These are phyloP conservation scores for Podila horticola DNA, from an alignment of 192 early-diverging fungal genomes.

Conservation along the genomic window DNA sequence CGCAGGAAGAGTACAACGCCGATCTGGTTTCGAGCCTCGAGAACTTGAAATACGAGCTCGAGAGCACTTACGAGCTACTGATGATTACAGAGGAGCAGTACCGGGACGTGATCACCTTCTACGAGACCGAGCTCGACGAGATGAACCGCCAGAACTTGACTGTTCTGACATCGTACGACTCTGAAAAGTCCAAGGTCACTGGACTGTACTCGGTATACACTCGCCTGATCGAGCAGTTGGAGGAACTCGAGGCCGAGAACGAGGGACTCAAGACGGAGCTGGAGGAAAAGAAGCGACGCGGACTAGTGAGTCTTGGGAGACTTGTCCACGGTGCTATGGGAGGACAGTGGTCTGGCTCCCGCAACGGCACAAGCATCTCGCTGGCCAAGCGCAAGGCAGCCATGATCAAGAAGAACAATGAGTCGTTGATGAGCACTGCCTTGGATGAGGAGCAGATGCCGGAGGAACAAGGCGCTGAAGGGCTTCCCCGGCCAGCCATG, in stretches of 20 bases:
- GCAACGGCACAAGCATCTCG: conserved; percentile 24
- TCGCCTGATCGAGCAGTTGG: conserved; percentile 43
- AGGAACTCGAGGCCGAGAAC: conserved; percentile 54
- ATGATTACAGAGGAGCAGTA: conserved; percentile 56
- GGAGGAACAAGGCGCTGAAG: not conserved
- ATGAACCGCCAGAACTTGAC: conserved; percentile 49
- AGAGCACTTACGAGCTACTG: conserved; percentile 60
- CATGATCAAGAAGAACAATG: conserved; percentile 12
- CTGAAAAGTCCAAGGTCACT: conserved; percentile 51
- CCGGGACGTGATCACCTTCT: conserved; percentile 48
- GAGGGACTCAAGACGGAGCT: conserved; percentile 48
- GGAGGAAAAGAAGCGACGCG: conserved; percentile 49
- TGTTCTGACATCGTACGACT: conserved; percentile 45
- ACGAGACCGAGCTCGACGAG: conserved; percentile 48
- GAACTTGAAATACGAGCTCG: conserved; percentile 53
- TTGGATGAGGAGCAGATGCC: conserved; percentile 29
- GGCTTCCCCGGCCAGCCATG: conserved; percentile 29
- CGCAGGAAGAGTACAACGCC: conserved; percentile 40
- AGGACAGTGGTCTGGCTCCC: conserved; percentile 36
- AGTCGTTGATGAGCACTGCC: conserved; percentile 7
- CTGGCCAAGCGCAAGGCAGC: conserved; percentile 26
- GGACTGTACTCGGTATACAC: conserved; percentile 49
- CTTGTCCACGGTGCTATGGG: conserved; percentile 46
- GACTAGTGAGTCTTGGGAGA: conserved; percentile 35
- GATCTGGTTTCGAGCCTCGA: conserved; percentile 44